Evolutionary conservation across 73 alveolate genomes (phyloP).

Genomic region (Symbiodinium natans): DNA sequence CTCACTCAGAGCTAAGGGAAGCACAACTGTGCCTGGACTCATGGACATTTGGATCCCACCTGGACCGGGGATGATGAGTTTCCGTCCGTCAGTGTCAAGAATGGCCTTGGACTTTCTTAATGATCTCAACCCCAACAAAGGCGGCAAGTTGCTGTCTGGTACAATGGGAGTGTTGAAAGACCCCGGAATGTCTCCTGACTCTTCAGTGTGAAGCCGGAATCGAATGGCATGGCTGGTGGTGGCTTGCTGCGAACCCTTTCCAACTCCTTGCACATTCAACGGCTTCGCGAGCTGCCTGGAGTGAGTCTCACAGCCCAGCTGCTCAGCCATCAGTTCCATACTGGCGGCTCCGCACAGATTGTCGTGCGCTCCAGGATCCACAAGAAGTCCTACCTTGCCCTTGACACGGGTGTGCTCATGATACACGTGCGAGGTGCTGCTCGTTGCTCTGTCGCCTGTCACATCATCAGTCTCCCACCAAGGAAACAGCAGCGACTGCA

Average conservation of each 20-base stretch:
- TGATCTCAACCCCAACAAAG: not conserved
- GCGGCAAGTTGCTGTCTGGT: slow-evolving; percentile 10
- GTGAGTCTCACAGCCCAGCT: not conserved
- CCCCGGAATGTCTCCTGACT: not conserved
- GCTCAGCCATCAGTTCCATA: not conserved
- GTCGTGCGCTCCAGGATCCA: slow-evolving; percentile 23
- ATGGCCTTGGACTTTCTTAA: not conserved
- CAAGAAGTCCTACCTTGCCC: not conserved
- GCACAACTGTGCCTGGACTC: slow-evolving; percentile 10
- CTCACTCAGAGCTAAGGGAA: not conserved
- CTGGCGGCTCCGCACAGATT: not conserved
- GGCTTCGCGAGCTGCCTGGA: not conserved
- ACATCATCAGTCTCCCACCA: not conserved
- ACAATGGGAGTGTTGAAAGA: not conserved
- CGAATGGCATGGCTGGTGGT: not conserved
- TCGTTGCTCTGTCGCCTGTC: not conserved
- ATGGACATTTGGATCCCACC: not conserved
- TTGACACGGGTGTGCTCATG: not conserved
- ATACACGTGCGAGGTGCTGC: not conserved
- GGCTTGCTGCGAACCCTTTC: not conserved
- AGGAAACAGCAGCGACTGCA: not conserved
- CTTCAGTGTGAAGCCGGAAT: not conserved
- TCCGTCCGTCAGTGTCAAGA: not conserved
- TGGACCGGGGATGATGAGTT: slow-evolving; percentile 13
- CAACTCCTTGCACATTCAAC: not conserved